Evolutionary conservation across 1,284 basidiomycete genomes (phyloP).

Genomic region (Rhodotorula mucilaginosa): DNA sequence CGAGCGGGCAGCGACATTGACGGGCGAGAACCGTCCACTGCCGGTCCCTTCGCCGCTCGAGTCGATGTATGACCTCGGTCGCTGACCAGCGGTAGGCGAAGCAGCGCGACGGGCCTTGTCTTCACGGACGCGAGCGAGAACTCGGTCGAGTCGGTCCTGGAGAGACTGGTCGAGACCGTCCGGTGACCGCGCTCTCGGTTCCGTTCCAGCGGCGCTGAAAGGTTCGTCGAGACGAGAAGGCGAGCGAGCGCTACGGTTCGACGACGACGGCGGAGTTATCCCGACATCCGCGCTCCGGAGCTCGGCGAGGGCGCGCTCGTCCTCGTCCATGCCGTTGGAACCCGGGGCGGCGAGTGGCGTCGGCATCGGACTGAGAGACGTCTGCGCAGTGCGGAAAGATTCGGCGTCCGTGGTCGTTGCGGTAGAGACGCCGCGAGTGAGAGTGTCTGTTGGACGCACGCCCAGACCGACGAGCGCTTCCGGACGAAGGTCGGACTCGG

Average conservation of each 20-base stretch:
- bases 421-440: slow-evolving; percentile 13
- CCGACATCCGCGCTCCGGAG: slow-evolving; percentile 16
- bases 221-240: neutral
- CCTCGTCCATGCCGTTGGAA: slow-evolving; percentile 26
- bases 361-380: neutral
- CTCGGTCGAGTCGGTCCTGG: slow-evolving; percentile 71
- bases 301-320: slow-evolving; percentile 25
- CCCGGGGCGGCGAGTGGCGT: neutral
- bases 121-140: slow-evolving; percentile 62
- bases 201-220: neutral
- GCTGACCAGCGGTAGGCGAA: slow-evolving; percentile 11
- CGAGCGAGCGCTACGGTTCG: neutral
- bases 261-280: neutral
- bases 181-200: neutral
- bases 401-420: slow-evolving; percentile 40
- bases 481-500: slow-evolving; percentile 71
- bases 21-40: slow-evolving; percentile 38
- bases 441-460: slow-evolving; percentile 11
- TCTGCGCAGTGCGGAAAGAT: slow-evolving; percentile 40
- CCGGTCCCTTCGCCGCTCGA: slow-evolving; percentile 55
- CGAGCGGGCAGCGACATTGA: slow-evolving; percentile 18
- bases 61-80: slow-evolving; percentile 18
- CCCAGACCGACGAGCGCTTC: slow-evolving; percentile 48
- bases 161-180: slow-evolving; percentile 54
- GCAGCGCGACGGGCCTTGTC: slow-evolving; percentile 28